phyloP scores from a whole-genome alignment of 2,329 filamentous ascomycete species.

The Elsinoe batatas region DNA sequence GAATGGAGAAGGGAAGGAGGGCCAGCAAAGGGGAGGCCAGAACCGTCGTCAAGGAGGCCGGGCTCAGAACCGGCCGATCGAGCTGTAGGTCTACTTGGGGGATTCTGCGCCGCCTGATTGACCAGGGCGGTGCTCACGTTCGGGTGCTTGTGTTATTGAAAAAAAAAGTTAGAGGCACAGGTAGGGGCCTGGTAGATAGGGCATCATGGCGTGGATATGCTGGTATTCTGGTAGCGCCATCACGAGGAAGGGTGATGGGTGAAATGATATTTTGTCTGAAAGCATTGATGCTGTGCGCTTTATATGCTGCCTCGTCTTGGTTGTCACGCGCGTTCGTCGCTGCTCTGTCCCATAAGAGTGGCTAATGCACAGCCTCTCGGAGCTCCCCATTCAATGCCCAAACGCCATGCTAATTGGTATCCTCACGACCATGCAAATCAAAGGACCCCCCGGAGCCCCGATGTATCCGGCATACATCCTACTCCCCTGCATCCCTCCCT shows the following conservation, averaged over 20 bases:
- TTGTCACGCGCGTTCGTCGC: too few relatives aligned
- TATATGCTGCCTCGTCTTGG: neutral
- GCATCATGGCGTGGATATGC: slow-evolving; percentile 6
- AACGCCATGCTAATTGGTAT: too few relatives aligned
- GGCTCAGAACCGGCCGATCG: slow-evolving; percentile 15
- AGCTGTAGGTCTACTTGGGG: slow-evolving; percentile 11
- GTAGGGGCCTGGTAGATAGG: neutral
- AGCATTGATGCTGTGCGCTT: neutral
- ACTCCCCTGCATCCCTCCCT: neutral
- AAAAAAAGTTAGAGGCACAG: slow-evolving; percentile 1
- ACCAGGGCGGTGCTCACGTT: neutral
- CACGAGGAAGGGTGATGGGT: slow-evolving; percentile 10
- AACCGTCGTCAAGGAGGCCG: slow-evolving; percentile 16
- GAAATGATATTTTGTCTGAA: slow-evolving; percentile 1
- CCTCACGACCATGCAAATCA: too few relatives aligned
- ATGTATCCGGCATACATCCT: too few relatives aligned
- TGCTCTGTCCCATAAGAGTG: too few relatives aligned
- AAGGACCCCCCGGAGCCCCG: too few relatives aligned
- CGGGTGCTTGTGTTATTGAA: neutral
- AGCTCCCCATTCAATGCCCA: too few relatives aligned
- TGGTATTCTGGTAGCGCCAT: slow-evolving; percentile 4
- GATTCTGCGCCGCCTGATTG: neutral
- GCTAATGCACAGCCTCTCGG: too few relatives aligned
- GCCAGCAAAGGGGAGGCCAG: slow-evolving; percentile 15
- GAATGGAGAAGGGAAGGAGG: slow-evolving; percentile 13